Conservation (phyloP, 495 filamentous ascomycete genomes). For the Peziza echinospora region DNA sequence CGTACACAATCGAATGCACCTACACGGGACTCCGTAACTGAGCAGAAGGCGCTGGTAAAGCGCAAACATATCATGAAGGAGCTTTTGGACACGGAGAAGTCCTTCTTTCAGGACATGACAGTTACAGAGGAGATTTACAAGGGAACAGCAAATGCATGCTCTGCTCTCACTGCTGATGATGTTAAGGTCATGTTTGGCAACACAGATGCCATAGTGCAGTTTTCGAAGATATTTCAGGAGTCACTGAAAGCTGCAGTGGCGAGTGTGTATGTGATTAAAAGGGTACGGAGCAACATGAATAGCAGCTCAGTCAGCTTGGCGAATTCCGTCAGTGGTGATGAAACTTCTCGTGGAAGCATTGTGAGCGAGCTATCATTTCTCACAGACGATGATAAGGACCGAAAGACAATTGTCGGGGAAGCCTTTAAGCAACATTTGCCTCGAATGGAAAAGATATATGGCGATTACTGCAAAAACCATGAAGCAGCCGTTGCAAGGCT, state of each 20-base stretch:
- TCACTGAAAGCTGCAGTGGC: constrained; percentile 55
- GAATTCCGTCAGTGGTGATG: constrained; percentile 16
- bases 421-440: constrained; percentile 51
- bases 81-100: constrained; percentile 72
- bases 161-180: constrained; percentile 59
- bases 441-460: constrained; percentile 65
- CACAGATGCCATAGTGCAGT: constrained; percentile 62
- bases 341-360: constrained; percentile 1
- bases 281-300: constrained; percentile 16
- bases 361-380: constrained; percentile 9
- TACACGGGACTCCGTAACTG: constrained; percentile 1
- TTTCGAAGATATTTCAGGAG: constrained; percentile 55
- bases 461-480: constrained; percentile 68
- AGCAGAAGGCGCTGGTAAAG: constrained; percentile 23
- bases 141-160: constrained; percentile 65
- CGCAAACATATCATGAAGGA: constrained; percentile 70
- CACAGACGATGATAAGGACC: constrained; percentile 49
- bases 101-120: constrained; percentile 79
- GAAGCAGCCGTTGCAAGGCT: constrained; percentile 64
- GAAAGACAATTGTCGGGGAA: constrained; percentile 53
- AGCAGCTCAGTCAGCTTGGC: constrained; percentile 23
- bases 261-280: constrained; percentile 36
- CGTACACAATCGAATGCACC: too few species aligned
- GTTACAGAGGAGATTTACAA: constrained; percentile 93
- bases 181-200: constrained; percentile 79